phyloP scores from a whole-genome alignment of 371 early-diverging fungal genomes.

The Paramicrosporidium saccamoebae region DNA sequence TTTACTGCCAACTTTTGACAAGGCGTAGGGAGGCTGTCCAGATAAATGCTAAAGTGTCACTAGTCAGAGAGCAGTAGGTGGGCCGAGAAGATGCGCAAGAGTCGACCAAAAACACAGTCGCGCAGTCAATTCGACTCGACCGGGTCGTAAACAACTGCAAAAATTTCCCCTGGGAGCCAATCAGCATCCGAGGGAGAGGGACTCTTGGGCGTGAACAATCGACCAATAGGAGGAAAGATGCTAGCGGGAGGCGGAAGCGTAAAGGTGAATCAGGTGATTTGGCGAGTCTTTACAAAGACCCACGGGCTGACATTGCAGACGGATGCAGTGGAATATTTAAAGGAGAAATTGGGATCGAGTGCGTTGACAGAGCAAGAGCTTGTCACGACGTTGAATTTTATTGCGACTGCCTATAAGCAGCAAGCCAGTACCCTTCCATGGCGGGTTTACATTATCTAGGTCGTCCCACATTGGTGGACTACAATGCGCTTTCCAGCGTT shows the following conservation, averaged over 20 bases:
- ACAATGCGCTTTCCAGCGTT: constrained; percentile 4
- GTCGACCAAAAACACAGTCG: too few species aligned
- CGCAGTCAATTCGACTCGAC: too few species aligned
- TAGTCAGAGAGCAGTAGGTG: too few species aligned
- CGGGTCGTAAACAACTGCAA: too few species aligned
- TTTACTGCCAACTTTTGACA: too few species aligned
- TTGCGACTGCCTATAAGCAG: not conserved
- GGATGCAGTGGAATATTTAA: constrained; percentile 22
- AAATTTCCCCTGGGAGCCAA: too few species aligned
- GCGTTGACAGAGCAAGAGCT: not conserved
- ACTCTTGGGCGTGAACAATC: too few species aligned
- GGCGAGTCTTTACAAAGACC: constrained; percentile 17
- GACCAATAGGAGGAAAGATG: not conserved
- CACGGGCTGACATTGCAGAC: constrained; percentile 26
- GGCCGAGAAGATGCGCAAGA: too few species aligned
- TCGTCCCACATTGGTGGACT: constrained; percentile 5
- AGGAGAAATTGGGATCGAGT: constrained; percentile 3
- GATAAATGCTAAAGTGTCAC: too few species aligned
- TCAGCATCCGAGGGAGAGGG: too few species aligned
- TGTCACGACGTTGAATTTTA: constrained; percentile 1
- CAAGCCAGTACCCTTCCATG: constrained; percentile 1
- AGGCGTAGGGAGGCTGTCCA: too few species aligned
- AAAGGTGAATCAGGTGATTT: constrained; percentile 5
- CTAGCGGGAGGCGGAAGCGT: not conserved
- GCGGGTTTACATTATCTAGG: constrained; percentile 7